These are phyloP conservation scores for Tuber microsphaerosporum DNA, from an alignment of 495 filamentous ascomycete species.

Conservation along the genomic window DNA sequence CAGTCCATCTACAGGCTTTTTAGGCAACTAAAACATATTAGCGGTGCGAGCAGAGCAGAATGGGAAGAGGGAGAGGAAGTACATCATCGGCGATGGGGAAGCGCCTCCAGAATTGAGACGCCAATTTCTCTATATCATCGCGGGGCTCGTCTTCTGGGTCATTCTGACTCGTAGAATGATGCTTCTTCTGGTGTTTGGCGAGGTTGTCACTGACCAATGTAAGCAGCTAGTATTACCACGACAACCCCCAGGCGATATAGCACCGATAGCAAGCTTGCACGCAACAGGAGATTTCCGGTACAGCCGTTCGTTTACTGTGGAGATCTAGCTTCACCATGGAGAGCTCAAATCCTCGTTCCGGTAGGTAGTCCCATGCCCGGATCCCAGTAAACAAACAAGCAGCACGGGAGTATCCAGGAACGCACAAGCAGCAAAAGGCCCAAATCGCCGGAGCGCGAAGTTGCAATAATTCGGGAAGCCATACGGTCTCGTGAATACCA, in stretches of 20 bases:
- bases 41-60: not conserved
- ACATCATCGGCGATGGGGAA: constrained; percentile 35
- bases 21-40: constrained; percentile 19
- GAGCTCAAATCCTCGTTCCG: not conserved
- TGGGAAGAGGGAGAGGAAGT: not conserved
- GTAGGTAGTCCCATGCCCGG: not conserved
- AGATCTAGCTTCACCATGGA: not conserved
- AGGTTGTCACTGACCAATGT: constrained; percentile 29
- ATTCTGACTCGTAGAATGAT: constrained; percentile 16
- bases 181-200: constrained; percentile 39
- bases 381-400: not conserved
- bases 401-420: not conserved
- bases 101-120: constrained; percentile 26
- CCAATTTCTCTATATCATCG: constrained; percentile 21
- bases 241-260: not conserved
- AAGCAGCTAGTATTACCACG: constrained; percentile 10
- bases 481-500: constrained; percentile 38
- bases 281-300: not conserved
- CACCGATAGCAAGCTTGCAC: not conserved
- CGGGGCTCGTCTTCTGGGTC: constrained; percentile 26
- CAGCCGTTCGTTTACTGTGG: not conserved
- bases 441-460: not conserved
- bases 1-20: constrained; percentile 33
- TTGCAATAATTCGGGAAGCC: not conserved
- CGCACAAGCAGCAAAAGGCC: not conserved